Evolutionary conservation across 1,284 basidiomycete genomes (phyloP).

Genomic region (Fomitopsis palustris): DNA sequence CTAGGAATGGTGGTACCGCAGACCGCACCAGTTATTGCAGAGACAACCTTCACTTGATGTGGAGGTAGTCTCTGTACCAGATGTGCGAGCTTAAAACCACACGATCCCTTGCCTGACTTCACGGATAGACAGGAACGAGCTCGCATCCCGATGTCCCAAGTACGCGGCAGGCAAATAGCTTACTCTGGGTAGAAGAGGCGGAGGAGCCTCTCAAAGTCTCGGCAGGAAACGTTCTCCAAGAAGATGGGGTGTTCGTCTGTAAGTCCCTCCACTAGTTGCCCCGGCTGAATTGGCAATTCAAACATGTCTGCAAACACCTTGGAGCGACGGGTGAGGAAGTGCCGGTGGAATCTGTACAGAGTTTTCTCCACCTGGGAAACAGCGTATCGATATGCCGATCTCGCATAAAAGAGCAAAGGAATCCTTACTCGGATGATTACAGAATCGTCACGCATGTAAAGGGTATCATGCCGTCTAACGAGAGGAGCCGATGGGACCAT

Average conservation of each 20-base stretch:
- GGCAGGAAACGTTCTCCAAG: conserved; percentile 23
- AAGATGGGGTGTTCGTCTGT: conserved; percentile 30
- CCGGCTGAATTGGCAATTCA: conserved; percentile 10
- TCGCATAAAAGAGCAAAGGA: not conserved
- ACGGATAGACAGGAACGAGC: not conserved
- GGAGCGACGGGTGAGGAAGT: conserved; percentile 23
- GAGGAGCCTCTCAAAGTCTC: conserved; percentile 32
- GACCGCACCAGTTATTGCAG: not conserved
- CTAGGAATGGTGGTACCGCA: not conserved
- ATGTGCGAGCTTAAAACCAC: not conserved
- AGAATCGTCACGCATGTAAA: conserved; percentile 22
- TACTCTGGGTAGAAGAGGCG: conserved; percentile 32
- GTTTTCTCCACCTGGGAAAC: conserved; percentile 19
- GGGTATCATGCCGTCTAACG: conserved; percentile 13
- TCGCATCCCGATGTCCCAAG: not conserved
- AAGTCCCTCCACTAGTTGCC: conserved; percentile 20
- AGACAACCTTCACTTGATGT: not conserved
- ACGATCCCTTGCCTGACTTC: not conserved
- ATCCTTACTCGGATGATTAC: conserved; percentile 17
- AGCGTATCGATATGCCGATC: not conserved
- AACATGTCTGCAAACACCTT: conserved; percentile 22
- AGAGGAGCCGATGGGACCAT: too few species aligned
- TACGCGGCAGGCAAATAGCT: conserved; percentile 5
- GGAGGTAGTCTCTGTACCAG: not conserved
- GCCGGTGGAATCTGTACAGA: conserved; percentile 23